Evolutionary conservation across 2,329 filamentous ascomycete genomes (phyloP), one percentile per base, ranked within the genome.

Genomic region (Camillea tinctor): DNA sequence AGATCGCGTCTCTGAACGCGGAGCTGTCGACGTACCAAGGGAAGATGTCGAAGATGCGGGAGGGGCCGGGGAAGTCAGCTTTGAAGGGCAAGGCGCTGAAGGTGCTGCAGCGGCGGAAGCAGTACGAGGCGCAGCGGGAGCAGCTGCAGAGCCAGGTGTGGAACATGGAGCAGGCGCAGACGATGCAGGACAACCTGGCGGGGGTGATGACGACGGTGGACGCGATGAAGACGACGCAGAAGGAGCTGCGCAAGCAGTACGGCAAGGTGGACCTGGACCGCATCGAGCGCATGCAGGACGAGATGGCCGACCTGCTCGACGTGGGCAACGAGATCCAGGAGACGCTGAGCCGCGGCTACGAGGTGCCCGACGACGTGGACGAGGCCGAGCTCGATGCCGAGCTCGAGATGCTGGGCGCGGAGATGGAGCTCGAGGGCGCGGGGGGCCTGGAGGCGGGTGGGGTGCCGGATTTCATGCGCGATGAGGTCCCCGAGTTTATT

Each of bases 201-300:
- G 98, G 98, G 76, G 94, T 95, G 64, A 97, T 97, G 93, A 96
- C 93, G 19, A 97, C 95, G 24, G 93, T 98, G 51, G 94, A 98
- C 75, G 93, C 94, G 11, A 94, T 99, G 86, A 96, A 97, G 84
- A 93, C 90, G 1, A 97, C 94, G 22, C 97, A 95, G 71, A 97
- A 97, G 80, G 89, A 92, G 71, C 84, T 99, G 65, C 88, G 88
- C 73, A 91, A 92, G 76, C 94, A 98, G 81, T 98, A 98, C 73
- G 94, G 94, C 69, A 97, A 97, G 81, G 91, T 99, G 66, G 90
- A 99, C 72, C 89, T 99, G 57, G 95, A 98, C 77, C 93, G 96
- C 83, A 98, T 99, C 69, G 95, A 99, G 83, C 84, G 90, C 68
- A 85, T 99, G 83, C 94, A 99, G 84, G 95, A 99, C 74, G 94